A percentile compares a stretch with the other conserved stretches of the same genome.
These are phyloP conservation scores for Cyberlindnera sargentensis DNA, from an alignment of 805 yeast species.

Conservation along the genomic window DNA sequence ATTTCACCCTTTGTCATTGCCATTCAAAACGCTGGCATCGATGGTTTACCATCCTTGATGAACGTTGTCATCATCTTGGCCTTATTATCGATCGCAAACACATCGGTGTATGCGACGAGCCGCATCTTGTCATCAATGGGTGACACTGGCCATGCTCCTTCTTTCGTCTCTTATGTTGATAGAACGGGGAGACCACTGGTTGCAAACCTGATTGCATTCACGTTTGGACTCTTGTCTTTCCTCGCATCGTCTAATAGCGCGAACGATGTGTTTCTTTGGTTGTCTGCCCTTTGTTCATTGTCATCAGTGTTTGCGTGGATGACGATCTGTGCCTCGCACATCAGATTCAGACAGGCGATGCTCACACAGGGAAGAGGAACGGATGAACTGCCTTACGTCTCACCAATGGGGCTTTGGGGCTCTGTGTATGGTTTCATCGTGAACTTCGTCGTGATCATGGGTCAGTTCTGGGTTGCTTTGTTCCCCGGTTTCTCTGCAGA, in stretches of 20 bases:
- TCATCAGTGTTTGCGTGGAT: slow-evolving; percentile 80
- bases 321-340: slow-evolving; percentile 58
- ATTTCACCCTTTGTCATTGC: slow-evolving; percentile 84
- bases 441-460: slow-evolving; percentile 54
- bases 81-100: slow-evolving; percentile 41
- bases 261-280: slow-evolving; percentile 61
- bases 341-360: slow-evolving; percentile 57
- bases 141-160: slow-evolving; percentile 45
- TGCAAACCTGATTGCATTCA: slow-evolving; percentile 35
- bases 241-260: slow-evolving; percentile 53
- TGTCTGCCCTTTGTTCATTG: slow-evolving; percentile 69
- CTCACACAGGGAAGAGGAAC: slow-evolving; percentile 56
- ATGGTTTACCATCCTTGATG: slow-evolving; percentile 51
- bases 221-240: slow-evolving; percentile 52
- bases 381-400: slow-evolving; percentile 58
- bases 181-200: slow-evolving; percentile 47
- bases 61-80: slow-evolving; percentile 57
- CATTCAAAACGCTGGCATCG: slow-evolving; percentile 52
- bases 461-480: slow-evolving; percentile 74
- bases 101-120: slow-evolving; percentile 49
- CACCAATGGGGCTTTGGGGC: slow-evolving; percentile 65
- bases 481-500: slow-evolving; percentile 25
- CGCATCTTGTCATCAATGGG: slow-evolving; percentile 48
- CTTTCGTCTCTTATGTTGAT: slow-evolving; percentile 39
- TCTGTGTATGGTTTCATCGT: slow-evolving; percentile 55